phyloP scores from a whole-genome alignment of 176 grass and related monocot genomes.

The Rhynchospora breviuscula region DNA sequence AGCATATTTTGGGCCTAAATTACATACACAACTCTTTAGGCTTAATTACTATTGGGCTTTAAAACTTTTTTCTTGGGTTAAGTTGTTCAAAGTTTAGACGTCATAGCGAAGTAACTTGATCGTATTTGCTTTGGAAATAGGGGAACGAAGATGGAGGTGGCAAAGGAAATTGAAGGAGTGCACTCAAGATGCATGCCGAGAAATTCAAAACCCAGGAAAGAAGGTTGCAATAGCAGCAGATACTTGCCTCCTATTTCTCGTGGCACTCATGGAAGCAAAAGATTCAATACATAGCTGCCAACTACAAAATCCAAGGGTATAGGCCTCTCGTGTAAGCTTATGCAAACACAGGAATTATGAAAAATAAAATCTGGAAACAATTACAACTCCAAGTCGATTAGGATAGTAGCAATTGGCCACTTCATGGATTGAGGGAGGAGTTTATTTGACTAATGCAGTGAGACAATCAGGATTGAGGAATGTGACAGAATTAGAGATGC shows the following conservation, averaged over 20 bases:
- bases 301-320: neutral
- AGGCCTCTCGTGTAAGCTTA: neutral
- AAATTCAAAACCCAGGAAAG: conserved; percentile 47
- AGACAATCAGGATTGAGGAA: neutral
- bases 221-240: conserved; percentile 16
- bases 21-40: neutral
- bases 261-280: conserved; percentile 35
- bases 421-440: neutral
- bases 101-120: neutral
- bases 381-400: neutral
- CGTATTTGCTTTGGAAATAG: conserved; percentile 25
- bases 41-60: neutral
- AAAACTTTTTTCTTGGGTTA: too few relatives aligned
- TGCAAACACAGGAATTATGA: neutral
- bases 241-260: conserved; percentile 42
- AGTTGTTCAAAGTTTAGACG: neutral
- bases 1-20: neutral
- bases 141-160: conserved; percentile 42
- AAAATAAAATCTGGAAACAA: too few relatives aligned
- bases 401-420: neutral
- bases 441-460: neutral
- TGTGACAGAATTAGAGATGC: neutral
- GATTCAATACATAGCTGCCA: conserved; percentile 4
- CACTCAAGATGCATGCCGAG: conserved; percentile 69
- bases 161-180: conserved; percentile 43